A percentile compares a stretch with the other conserved stretches of the same genome.
Evolutionary conservation across 1,284 basidiomycete genomes (phyloP).

Genomic region (Ustilago loliicola): DNA sequence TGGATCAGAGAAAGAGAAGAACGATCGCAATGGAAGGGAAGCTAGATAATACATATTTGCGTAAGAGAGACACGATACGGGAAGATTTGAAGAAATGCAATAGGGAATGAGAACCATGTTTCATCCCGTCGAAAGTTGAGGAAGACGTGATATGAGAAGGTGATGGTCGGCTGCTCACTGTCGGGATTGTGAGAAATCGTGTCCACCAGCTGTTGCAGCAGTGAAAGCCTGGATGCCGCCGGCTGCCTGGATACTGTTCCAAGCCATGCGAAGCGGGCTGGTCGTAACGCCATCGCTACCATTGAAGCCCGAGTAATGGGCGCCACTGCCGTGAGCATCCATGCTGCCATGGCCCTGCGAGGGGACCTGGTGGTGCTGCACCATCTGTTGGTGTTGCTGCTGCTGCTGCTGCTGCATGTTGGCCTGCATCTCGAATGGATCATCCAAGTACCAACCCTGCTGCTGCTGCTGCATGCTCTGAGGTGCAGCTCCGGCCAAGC

Average conservation of each 20-base stretch:
- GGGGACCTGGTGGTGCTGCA: slow-evolving; percentile 24
- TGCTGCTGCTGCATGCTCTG: slow-evolving; percentile 35
- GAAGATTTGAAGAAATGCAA: background rate
- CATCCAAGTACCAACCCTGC: slow-evolving; percentile 45
- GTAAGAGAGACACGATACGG: background rate
- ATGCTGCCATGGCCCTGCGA: slow-evolving; percentile 23
- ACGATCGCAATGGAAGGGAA: background rate
- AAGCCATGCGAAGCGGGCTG: slow-evolving; percentile 44
- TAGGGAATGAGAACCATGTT: background rate
- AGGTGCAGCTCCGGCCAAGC: slow-evolving; percentile 28
- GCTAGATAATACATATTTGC: slow-evolving; percentile 7
- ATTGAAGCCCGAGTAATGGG: slow-evolving; percentile 24
- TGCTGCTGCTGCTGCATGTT: slow-evolving; percentile 42
- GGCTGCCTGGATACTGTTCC: slow-evolving; percentile 54
- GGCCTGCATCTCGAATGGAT: slow-evolving; percentile 49
- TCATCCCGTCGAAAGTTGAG: background rate
- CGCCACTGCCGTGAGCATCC: background rate
- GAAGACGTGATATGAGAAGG: background rate
- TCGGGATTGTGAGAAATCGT: slow-evolving; percentile 26
- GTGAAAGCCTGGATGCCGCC: slow-evolving; percentile 55
- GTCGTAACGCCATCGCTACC: slow-evolving; percentile 24
- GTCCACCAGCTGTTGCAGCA: slow-evolving; percentile 11
- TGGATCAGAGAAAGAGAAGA: background rate
- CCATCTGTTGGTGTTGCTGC: slow-evolving; percentile 39
- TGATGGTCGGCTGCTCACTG: slow-evolving; percentile 19